Evolutionary conservation across 768 basidiomycete species (phyloP).

Genomic region (Mycena maculata): DNA sequence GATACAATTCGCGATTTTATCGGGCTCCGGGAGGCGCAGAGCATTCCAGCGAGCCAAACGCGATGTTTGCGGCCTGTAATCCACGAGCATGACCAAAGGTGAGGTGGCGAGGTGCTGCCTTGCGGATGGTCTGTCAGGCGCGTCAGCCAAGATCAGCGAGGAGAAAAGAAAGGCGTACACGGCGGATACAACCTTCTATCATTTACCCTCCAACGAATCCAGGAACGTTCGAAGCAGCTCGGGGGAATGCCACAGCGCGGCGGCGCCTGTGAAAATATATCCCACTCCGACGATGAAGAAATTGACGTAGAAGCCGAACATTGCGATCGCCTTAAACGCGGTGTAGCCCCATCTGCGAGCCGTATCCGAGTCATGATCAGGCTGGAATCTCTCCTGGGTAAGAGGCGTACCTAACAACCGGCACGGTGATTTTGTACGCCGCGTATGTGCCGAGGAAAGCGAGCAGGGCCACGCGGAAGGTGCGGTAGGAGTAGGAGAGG

Average conservation of each 20-base stretch:
- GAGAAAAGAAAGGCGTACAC: too few species aligned
- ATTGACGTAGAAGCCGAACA: conserved; percentile 51
- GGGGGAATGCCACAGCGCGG: conserved; percentile 22
- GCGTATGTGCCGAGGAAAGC: conserved; percentile 43
- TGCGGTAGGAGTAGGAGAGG: conserved; percentile 46
- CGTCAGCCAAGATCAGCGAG: too few species aligned
- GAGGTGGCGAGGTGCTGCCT: too few species aligned
- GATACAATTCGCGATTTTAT: too few species aligned
- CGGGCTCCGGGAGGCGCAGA: too few species aligned
- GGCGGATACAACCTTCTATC: background rate
- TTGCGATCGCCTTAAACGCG: conserved; percentile 46
- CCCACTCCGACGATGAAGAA: conserved; percentile 46
- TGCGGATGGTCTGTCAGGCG: too few species aligned
- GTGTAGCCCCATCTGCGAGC: conserved; percentile 34
- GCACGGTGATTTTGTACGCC: conserved; percentile 41
- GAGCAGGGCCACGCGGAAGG: conserved; percentile 44
- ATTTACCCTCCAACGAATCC: conserved; percentile 33
- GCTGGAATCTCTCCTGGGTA: background rate
- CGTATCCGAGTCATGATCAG: background rate
- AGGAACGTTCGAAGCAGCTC: conserved; percentile 27
- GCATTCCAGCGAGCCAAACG: too few species aligned
- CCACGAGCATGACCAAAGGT: too few species aligned
- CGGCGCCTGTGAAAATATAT: conserved; percentile 37
- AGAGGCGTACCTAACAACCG: conserved; percentile 36
- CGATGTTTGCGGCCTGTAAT: too few species aligned